Base-by-base conservation (phyloP, 495 filamentous ascomycete genomes). In the Penicilliopsis zonata region DNA sequence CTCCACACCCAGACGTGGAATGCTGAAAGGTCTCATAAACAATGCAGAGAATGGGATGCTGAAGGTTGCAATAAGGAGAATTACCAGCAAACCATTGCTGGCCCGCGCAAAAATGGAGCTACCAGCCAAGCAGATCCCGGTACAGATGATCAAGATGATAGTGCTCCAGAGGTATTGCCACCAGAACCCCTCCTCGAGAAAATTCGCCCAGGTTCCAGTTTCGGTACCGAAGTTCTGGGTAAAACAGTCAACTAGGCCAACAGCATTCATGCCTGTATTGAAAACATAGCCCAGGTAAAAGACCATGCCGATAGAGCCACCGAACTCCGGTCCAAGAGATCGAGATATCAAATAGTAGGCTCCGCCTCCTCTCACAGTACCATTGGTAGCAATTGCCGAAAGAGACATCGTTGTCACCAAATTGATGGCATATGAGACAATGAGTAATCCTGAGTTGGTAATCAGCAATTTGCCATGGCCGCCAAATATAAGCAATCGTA, bases 311-410 rank as follows among this genome's bases (percentile, higher is more conserved):
- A 93, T 93, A 3, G 80, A 83, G n/a, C 85, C 85, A 18, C 85
- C 85, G 48, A 93, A 93, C 41, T 93, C 85, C 9, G 85, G 85
- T 3, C 85, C 85, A 13, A 93, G 57, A 19, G 81, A 86, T 32
- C 85, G 73, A 9, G 85, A 92, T 31, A 93, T 93, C 33, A 93
- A 56, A 40, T 88, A 93, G 48, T 93, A 93, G 17, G 85, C 84
- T 26, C 85, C 85, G 9, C 85, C 85, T 19, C 84, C 85, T 37
- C 83, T 75, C 36, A 93, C 85, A 23, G 84, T 87, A 16, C 85
- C 85, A 57, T 93, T 93, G 9, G 82, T 84, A 18, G 85, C 86
- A 49, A 93, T 87, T 13, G 85, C 85, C 10, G 83, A 88, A 13
- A 93, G 67, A 4, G 82, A 88, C 50, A 93, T 73, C 0, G 82